A percentile compares a stretch with the other conserved stretches of the same genome.
Conservation (phyloP, 2,329 filamentous ascomycete genomes). For the Fusarium humuli region DNA sequence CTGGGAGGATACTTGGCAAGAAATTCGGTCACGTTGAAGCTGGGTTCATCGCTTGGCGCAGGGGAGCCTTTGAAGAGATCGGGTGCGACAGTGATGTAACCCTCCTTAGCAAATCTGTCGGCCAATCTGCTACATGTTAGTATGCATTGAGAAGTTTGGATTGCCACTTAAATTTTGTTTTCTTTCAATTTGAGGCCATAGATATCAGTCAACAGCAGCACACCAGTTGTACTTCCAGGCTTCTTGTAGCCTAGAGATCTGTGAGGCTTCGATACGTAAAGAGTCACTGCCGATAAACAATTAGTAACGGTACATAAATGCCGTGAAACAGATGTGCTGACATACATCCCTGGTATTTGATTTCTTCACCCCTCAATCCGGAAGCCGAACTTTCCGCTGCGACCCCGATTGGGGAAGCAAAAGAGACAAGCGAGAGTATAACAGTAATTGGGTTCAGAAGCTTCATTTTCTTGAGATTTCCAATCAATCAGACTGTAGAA, state of each 20-base stretch:
- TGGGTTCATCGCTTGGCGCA: not conserved
- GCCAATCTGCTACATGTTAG: not conserved
- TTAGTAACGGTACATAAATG: not conserved
- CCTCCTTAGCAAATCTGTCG: conserved; percentile 26
- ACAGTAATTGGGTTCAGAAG: conserved; percentile 9
- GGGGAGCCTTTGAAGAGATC: conserved; percentile 25
- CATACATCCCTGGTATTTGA: conserved; percentile 20
- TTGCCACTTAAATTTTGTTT: conserved; percentile 2
- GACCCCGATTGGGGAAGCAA: not conserved
- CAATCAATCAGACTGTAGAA: too few species aligned
- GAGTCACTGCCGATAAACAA: not conserved
- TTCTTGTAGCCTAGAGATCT: conserved; percentile 1
- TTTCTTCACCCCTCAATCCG: not conserved
- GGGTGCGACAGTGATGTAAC: conserved; percentile 22
- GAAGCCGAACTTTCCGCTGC: not conserved
- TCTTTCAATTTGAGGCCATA: conserved; percentile 18
- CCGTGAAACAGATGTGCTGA: not conserved
- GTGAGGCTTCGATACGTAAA: conserved; percentile 22
- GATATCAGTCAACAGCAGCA: conserved; percentile 32
- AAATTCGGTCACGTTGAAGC: conserved; percentile 18
- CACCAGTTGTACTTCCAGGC: conserved; percentile 8
- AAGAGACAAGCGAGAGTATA: conserved; percentile 3
- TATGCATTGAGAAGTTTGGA: accelerated
- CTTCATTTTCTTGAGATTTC: not conserved
- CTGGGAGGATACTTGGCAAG: conserved; percentile 19